These are phyloP conservation scores for Globisporangium echinulatum DNA, from an alignment of 352 stramenopile species.

Conservation along the genomic window DNA sequence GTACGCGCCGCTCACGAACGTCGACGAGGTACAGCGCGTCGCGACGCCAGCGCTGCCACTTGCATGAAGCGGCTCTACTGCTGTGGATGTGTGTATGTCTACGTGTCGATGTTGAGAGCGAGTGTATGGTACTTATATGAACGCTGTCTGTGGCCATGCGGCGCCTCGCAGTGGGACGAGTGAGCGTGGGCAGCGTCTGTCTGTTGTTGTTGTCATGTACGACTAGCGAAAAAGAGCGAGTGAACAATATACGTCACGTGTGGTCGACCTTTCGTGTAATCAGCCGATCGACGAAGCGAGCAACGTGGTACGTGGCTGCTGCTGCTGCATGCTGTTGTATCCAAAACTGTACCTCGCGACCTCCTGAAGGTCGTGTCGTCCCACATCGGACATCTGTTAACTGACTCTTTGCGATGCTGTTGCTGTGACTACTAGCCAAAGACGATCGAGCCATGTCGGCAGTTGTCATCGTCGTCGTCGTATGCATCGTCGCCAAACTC, in stretches of 20 bases:
- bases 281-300: too few relatives aligned
- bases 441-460: slow-evolving; percentile 22
- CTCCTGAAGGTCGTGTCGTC: too few relatives aligned
- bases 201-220: too few relatives aligned
- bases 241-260: too few relatives aligned
- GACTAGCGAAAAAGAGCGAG: too few relatives aligned
- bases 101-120: neutral
- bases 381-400: too few relatives aligned
- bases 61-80: slow-evolving; percentile 2
- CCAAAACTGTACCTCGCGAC: too few relatives aligned
- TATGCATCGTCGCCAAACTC: slow-evolving; percentile 1
- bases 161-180: neutral
- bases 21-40: slow-evolving; percentile 32
- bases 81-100: neutral
- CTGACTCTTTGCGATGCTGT: neutral
- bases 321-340: too few relatives aligned
- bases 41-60: slow-evolving; percentile 6
- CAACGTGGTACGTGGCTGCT: too few relatives aligned
- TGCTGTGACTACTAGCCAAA: slow-evolving; percentile 22
- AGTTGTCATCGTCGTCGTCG: slow-evolving; percentile 13
- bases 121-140: neutral
- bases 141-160: too few relatives aligned
- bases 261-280: too few relatives aligned
- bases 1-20: slow-evolving; percentile 64
- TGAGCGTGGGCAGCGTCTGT: neutral